A percentile compares a stretch with the other conserved stretches of the same genome.
These are phyloP conservation scores for Barnettozyma wickerhamii DNA, from an alignment of 805 yeast species.

Conservation along the genomic window DNA sequence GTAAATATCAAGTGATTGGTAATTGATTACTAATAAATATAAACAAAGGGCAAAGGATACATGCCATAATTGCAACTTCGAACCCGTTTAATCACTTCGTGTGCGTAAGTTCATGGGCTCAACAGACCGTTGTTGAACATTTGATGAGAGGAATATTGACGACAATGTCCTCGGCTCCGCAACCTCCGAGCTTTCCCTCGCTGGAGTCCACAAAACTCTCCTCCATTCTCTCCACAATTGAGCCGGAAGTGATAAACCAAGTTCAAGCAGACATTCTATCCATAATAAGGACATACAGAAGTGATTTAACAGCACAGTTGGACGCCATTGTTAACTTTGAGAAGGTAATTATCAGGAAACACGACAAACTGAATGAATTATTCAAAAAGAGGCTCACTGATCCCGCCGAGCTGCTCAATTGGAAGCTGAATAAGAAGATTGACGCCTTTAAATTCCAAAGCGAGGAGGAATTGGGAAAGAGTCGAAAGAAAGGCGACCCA, in stretches of 20 bases:
- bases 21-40: no score
- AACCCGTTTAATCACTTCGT: no score
- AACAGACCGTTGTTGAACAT: no score
- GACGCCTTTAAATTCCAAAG: slow-evolving; percentile 9
- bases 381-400: slow-evolving; percentile 4
- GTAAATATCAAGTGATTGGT: no score
- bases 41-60: no score
- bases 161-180: not conserved
- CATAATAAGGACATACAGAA: slow-evolving; percentile 4
- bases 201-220: slow-evolving; percentile 11
- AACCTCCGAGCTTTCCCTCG: slow-evolving; percentile 7
- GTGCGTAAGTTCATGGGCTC: no score
- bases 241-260: slow-evolving; percentile 5
- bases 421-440: slow-evolving; percentile 11
- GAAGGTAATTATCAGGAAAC: slow-evolving; percentile 3
- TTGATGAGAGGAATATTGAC: not conserved
- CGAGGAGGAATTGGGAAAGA: slow-evolving; percentile 7
- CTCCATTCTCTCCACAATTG: slow-evolving; percentile 6
- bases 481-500: not conserved
- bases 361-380: slow-evolving; percentile 2
- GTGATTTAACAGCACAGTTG: slow-evolving; percentile 5
- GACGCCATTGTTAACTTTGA: slow-evolving; percentile 1
- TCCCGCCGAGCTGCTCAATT: slow-evolving; percentile 8
- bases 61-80: no score
- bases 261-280: slow-evolving; percentile 3